phyloP scores from a whole-genome alignment of 495 filamentous ascomycete species.

The Penicillium verhagenii region DNA sequence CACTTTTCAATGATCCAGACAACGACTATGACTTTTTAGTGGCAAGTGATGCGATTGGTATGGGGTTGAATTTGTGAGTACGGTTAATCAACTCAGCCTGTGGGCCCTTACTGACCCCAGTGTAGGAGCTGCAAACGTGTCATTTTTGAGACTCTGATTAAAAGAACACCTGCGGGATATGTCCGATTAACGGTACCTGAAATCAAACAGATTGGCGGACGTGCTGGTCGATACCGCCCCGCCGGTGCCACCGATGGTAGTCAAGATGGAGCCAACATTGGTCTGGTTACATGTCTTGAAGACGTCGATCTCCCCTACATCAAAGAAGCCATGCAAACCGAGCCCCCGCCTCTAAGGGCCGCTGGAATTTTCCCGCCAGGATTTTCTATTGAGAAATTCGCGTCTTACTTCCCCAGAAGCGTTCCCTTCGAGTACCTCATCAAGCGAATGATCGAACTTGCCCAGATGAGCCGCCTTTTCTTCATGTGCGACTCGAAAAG shows the following conservation, averaged over 20 bases:
- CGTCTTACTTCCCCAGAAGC: slow-evolving; percentile 70
- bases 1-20: slow-evolving; percentile 87
- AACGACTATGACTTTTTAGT: slow-evolving; percentile 94
- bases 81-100: not conserved
- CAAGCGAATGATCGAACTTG: slow-evolving; percentile 64
- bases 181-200: slow-evolving; percentile 65
- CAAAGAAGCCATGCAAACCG: slow-evolving; percentile 55
- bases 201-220: slow-evolving; percentile 91
- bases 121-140: slow-evolving; percentile 80
- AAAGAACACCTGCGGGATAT: slow-evolving; percentile 55
- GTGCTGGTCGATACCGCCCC: slow-evolving; percentile 85
- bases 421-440: slow-evolving; percentile 79
- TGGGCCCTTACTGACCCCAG: slow-evolving; percentile 2
- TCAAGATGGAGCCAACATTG: slow-evolving; percentile 46
- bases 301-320: slow-evolving; percentile 65
- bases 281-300: slow-evolving; percentile 80
- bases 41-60: slow-evolving; percentile 95
- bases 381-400: slow-evolving; percentile 64
- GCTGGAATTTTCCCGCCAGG: slow-evolving; percentile 75
- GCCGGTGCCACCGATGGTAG: slow-evolving; percentile 48
- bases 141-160: slow-evolving; percentile 76
- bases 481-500: slow-evolving; percentile 64
- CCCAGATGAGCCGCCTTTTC: slow-evolving; percentile 60
- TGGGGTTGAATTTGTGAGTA: slow-evolving; percentile 86
- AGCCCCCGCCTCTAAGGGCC: slow-evolving; percentile 63